Evolutionary conservation across 768 basidiomycete species (phyloP).

Genomic region (Suillus subalutaceus): DNA sequence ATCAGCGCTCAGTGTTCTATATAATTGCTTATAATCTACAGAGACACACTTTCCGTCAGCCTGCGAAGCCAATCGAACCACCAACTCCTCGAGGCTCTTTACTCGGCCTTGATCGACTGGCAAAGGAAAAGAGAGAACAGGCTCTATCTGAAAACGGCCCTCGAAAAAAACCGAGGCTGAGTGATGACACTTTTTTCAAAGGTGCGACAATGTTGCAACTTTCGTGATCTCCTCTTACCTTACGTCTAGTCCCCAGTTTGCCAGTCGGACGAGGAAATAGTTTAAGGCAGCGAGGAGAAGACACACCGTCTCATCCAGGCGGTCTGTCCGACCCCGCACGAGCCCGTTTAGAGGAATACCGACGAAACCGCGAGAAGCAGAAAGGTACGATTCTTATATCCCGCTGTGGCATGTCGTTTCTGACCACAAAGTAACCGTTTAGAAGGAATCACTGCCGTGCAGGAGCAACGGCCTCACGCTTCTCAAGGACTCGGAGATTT

Average conservation of each 20-base stretch:
- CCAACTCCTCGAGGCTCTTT: conserved; percentile 79
- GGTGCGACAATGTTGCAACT: conserved; percentile 46
- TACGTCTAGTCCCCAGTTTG: conserved; percentile 68
- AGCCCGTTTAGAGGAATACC: conserved; percentile 74
- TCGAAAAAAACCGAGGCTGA: conserved; percentile 67
- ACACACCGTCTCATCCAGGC: conserved; percentile 92
- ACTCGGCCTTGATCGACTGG: conserved; percentile 86
- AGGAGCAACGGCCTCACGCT: conserved; percentile 56
- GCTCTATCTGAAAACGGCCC: conserved; percentile 45
- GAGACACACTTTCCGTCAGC: conserved; percentile 82
- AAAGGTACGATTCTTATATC: conserved; percentile 45
- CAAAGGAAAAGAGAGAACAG: conserved; percentile 82
- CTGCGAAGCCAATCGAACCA: conserved; percentile 71
- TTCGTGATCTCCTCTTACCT: background rate
- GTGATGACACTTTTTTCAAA: conserved; percentile 81
- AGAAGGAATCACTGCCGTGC: conserved; percentile 75
- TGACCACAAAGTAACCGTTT: conserved; percentile 2
- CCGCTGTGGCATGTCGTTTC: background rate
- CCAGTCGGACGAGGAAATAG: conserved; percentile 62
- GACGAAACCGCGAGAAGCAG: conserved; percentile 69
- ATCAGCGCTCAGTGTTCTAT: background rate
- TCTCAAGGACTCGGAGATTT: conserved; percentile 90
- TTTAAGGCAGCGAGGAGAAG: conserved; percentile 75
- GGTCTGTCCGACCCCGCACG: conserved; percentile 82
- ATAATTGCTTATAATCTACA: conserved; percentile 32